These are phyloP conservation scores for Pseudogymnoascus sp. DNA, from an alignment of 2,329 filamentous ascomycete species.

Conservation along the genomic window DNA sequence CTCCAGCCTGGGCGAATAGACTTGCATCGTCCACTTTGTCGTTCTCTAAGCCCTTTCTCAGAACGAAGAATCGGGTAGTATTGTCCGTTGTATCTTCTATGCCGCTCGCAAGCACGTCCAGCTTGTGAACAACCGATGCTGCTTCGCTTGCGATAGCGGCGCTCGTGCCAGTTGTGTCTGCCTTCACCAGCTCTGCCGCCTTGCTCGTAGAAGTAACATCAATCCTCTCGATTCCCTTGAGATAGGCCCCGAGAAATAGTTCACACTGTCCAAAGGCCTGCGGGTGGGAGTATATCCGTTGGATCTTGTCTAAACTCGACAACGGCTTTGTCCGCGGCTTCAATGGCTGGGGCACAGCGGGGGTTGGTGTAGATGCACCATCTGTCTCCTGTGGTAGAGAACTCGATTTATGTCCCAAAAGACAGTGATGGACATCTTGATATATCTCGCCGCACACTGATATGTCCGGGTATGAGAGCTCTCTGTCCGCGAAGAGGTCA, in stretches of 20 bases:
- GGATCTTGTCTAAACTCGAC: constrained; percentile 52
- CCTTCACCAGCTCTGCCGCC: constrained; percentile 69
- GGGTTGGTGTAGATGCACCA: constrained; percentile 41
- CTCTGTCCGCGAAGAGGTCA: constrained; percentile 76
- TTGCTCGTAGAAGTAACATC: constrained; percentile 81
- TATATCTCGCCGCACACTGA: constrained; percentile 78
- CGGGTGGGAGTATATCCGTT: constrained; percentile 81
- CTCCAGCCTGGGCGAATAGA: not conserved
- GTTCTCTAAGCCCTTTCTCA: constrained; percentile 33
- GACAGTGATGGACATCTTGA: constrained; percentile 79
- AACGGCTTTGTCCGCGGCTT: constrained; percentile 43
- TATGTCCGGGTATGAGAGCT: constrained; percentile 57
- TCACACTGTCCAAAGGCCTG: constrained; percentile 93
- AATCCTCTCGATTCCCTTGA: constrained; percentile 69
- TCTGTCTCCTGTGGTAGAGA: constrained; percentile 6
- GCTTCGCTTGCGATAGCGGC: constrained; percentile 74
- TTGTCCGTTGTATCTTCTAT: constrained; percentile 73
- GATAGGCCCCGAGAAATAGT: constrained; percentile 60
- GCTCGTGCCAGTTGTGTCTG: constrained; percentile 49
- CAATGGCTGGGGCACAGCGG: constrained; percentile 39
- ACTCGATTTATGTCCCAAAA: constrained; percentile 50
- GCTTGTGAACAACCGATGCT: constrained; percentile 60
- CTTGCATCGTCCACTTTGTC: constrained; percentile 13
- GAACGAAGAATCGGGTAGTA: constrained; percentile 70
- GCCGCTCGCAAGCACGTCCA: constrained; percentile 61